Conservation (phyloP, 2,329 filamentous ascomycete species). For the Colletotrichum filicis region DNA sequence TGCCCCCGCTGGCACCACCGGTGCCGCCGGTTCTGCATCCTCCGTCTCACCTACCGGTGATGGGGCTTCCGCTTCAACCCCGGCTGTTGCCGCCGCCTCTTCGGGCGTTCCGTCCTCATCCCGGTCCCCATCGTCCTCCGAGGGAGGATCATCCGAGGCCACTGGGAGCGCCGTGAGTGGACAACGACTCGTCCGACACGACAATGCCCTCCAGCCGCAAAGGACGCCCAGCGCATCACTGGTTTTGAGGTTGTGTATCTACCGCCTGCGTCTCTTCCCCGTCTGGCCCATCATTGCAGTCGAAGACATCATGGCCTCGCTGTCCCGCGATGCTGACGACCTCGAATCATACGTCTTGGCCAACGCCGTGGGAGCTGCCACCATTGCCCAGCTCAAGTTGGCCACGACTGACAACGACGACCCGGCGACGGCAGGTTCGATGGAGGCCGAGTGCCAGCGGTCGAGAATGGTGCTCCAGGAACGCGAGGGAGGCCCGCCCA, state of each 20-base stretch:
- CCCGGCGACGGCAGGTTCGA: constrained; percentile 43
- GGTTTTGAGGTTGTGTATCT: constrained; percentile 51
- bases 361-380: constrained; percentile 58
- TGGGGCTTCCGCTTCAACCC: not conserved
- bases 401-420: constrained; percentile 45
- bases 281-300: constrained; percentile 63
- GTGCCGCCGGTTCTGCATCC: not conserved
- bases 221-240: constrained; percentile 35
- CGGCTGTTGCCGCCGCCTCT: not conserved
- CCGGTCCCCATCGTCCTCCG: constrained; percentile 22
- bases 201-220: constrained; percentile 7
- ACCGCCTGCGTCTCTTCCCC: constrained; percentile 61
- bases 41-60: constrained; percentile 1
- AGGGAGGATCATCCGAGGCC: constrained; percentile 18
- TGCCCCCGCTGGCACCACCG: no score
- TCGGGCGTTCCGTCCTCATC: constrained; percentile 9
- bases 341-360: constrained; percentile 53
- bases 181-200: constrained; percentile 9
- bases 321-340: constrained; percentile 47
- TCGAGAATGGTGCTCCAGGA: constrained; percentile 38
- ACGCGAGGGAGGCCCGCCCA: constrained; percentile 41
- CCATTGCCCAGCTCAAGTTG: constrained; percentile 59
- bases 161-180: not conserved
- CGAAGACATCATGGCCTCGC: constrained; percentile 50
- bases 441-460: constrained; percentile 50